phyloP scores from a whole-genome alignment of 78 protist species.

The Dictyostelium firmibasis region DNA sequence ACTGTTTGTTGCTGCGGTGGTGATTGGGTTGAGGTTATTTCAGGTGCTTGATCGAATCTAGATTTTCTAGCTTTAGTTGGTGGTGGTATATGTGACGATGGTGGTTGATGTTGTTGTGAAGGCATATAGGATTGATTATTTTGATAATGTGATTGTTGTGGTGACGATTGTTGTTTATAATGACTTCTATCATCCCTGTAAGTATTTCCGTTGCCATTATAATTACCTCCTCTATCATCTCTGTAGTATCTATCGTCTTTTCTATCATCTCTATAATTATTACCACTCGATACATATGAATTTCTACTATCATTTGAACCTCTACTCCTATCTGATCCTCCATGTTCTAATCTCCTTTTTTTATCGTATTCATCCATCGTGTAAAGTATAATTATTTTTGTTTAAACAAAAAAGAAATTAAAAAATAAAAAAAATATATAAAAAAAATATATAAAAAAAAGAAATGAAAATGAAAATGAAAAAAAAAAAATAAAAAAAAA shows the following conservation, averaged over 20 bases:
- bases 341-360: background rate
- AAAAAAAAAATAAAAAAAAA: background rate
- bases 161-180: background rate
- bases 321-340: background rate
- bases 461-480: background rate
- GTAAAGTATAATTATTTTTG: background rate
- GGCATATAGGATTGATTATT: background rate
- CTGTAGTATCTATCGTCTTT: background rate
- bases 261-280: background rate
- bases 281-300: background rate
- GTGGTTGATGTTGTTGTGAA: background rate
- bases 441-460: background rate
- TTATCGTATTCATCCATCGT: conserved; percentile 17
- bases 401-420: background rate
- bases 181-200: background rate
- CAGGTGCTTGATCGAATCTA: conserved; percentile 8
- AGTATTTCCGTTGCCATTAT: background rate
- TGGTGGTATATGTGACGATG: background rate
- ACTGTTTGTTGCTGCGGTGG: background rate
- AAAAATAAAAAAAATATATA: no score
- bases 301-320: background rate
- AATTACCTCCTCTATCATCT: background rate
- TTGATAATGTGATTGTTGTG: background rate
- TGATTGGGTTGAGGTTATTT: background rate
- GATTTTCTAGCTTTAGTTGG: background rate